Base-by-base conservation (phyloP, 140 eudicot genomes). In the Stevia rebaudiana region DNA sequence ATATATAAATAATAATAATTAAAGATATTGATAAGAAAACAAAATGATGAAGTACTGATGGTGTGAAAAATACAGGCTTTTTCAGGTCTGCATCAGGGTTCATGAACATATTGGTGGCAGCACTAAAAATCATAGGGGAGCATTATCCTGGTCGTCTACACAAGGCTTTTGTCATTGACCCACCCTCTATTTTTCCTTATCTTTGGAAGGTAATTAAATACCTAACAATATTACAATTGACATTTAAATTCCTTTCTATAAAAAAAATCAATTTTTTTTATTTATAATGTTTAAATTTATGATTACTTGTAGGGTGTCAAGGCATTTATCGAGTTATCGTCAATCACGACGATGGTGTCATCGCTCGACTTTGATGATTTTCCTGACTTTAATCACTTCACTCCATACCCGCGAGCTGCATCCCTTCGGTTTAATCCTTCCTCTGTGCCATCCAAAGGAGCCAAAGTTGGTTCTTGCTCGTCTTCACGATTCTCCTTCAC, bases 21-120 rank as follows among this genome's bases (percentile, higher is more conserved):
- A 24, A 46, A 47, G 6, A 16, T 11, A 11, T 33, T 61, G 47
- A 5, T 48, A 49, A 44, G 31, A 44, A 46, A 52, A 52, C 17
- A 59, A 59, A 58, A 46, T 13, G 19, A 55, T 43, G 67, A 42
- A 52, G 65, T 60, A 41, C 41, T 83, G 17, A 53, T 59, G 70
- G 71, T 40, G 71, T 28, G 68, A 8, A 24, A 16, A 8, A 8
- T 62, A 65, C 96, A 92, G 99, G 99, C 94, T 83, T 88, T 88
- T 86, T 82, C 94, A 88, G 97, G 46, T 92, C 99, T 63, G 99
- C 94, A 10, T 80, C 99, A 81, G 95, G 88, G 78, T 92, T 92
- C 69, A 85, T 92, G 96, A 92, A 88, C 79, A 62, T 88, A 76
- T 73, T 88, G 69, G 76, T 92, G 74, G 80, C 86, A 58, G 81